Base-by-base conservation (phyloP, 2,329 filamentous ascomycete genomes). In the Scopulariopsis brevicaulis region DNA sequence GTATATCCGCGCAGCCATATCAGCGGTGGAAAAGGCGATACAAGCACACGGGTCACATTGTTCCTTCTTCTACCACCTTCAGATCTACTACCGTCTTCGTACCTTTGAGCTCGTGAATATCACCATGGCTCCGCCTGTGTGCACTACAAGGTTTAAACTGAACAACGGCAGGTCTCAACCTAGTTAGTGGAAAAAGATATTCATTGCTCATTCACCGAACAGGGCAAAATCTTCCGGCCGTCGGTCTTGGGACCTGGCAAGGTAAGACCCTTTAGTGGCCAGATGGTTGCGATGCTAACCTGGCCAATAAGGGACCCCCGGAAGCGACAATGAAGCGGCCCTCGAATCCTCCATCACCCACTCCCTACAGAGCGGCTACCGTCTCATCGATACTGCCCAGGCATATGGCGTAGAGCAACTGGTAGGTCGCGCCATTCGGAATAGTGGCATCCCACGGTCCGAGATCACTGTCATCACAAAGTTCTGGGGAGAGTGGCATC, bases 381-480 rank as follows among this genome's bases (percentile, higher is more conserved):
- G 68, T 11, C 64, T 65, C 48, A 62, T 70, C 55, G 68, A 70
- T 58, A 69, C 66, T 11, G 65, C 66, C 1, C 62, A 65, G 50
- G 32, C 46, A 35, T 70, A 70, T 54, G 62, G 60, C 1, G 64
- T 66, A 40, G 68, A 70, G 57, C 57, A 62, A 22, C 57, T 64
- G 22, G 67, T 70, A 6, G 70, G 70, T 6, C 63, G 63, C 11
- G 70, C 66, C 11, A 65, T 72, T 34, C 65, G 66, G 4, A 66
- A 62, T 24, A 68, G 65, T 12, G 68, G 68, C 7, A 58, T 72
- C 6, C 69, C 70, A 12, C 66, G 70, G 8, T 62, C 62, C n/a
- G 66, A 71, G 25, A 67, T 71, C 53, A 66, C 61, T 46, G 59
- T 71, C 43, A 66, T 66, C 1, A 71, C 66, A 51, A 72, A 72